Conservation (phyloP, 805 yeast species). For the Lachancea quebecensis region DNA sequence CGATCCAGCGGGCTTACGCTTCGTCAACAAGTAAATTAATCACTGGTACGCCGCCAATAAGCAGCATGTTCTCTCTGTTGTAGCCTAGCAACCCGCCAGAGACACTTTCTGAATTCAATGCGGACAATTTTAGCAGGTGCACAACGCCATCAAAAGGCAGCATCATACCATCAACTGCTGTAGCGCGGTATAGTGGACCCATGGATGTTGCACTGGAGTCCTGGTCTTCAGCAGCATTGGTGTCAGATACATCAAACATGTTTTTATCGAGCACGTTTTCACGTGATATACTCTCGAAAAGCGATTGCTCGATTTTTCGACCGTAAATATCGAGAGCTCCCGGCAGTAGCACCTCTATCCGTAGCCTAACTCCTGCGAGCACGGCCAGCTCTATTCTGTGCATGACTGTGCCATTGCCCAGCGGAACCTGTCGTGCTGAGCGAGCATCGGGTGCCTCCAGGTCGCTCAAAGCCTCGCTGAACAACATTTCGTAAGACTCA, state of each 20-base stretch:
- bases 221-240: constrained; percentile 2
- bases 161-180: constrained; percentile 10
- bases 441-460: neutral
- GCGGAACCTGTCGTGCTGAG: neutral
- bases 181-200: constrained; percentile 13
- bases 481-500: constrained; percentile 23
- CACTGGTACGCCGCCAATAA: constrained; percentile 25
- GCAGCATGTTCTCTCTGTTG: constrained; percentile 20
- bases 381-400: neutral
- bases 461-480: constrained; percentile 14
- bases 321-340: constrained; percentile 39
- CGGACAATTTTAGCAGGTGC: constrained; percentile 4
- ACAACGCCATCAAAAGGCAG: constrained; percentile 8
- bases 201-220: constrained; percentile 8
- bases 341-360: constrained; percentile 39
- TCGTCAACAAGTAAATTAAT: constrained; percentile 10
- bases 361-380: constrained; percentile 27
- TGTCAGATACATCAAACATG: constrained; percentile 4
- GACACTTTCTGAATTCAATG: neutral
- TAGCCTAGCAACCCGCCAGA: neutral
- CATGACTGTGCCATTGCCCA: neutral
- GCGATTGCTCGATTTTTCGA: constrained; percentile 25
- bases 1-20: neutral
- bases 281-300: constrained; percentile 8
- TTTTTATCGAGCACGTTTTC: constrained; percentile 5